Evolutionary conservation across 1,284 basidiomycete genomes (phyloP).

Genomic region (Phylloboletellus chloephorus): DNA sequence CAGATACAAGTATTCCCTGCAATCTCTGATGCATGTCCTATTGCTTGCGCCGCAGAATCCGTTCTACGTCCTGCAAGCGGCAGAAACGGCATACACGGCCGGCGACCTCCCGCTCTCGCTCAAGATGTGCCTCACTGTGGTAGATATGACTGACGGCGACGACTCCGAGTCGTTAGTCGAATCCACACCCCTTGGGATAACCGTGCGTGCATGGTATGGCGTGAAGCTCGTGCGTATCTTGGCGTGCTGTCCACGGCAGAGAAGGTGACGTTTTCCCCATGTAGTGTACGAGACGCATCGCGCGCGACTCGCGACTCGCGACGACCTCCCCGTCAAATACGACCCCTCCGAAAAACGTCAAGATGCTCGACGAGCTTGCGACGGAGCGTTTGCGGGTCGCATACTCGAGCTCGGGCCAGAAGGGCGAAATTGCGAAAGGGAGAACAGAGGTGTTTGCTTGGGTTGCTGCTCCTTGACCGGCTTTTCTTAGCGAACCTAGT

Average conservation of each 20-base stretch:
- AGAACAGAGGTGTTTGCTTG: slow-evolving; percentile 33
- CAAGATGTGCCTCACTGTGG: slow-evolving; percentile 76
- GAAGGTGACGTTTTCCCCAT: background rate
- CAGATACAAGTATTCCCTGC: slow-evolving; percentile 42
- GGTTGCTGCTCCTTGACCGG: slow-evolving; percentile 23
- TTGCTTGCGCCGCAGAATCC: slow-evolving; percentile 83
- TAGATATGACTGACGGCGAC: slow-evolving; percentile 78
- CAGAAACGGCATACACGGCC: slow-evolving; percentile 82
- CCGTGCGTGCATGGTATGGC: slow-evolving; percentile 79
- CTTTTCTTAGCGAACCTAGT: background rate
- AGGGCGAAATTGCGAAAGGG: slow-evolving; percentile 31
- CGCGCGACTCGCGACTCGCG: slow-evolving; percentile 35
- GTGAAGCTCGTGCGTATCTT: slow-evolving; percentile 66
- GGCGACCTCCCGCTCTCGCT: slow-evolving; percentile 72
- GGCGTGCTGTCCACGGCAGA: background rate
- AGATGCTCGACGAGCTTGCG: slow-evolving; percentile 63
- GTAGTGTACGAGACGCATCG: slow-evolving; percentile 58
- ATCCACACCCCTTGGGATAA: slow-evolving; percentile 51
- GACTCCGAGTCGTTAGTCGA: slow-evolving; percentile 37
- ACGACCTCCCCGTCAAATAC: slow-evolving; percentile 52
- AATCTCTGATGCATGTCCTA: slow-evolving; percentile 76
- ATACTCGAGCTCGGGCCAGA: slow-evolving; percentile 38
- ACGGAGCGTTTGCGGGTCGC: slow-evolving; percentile 62
- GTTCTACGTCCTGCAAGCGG: slow-evolving; percentile 76
- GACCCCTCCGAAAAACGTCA: slow-evolving; percentile 45